A percentile compares a stretch with the other conserved stretches of the same genome.
Evolutionary conservation across 2,329 filamentous ascomycete genomes (phyloP).

Genomic region (Trichoderma koningii): DNA sequence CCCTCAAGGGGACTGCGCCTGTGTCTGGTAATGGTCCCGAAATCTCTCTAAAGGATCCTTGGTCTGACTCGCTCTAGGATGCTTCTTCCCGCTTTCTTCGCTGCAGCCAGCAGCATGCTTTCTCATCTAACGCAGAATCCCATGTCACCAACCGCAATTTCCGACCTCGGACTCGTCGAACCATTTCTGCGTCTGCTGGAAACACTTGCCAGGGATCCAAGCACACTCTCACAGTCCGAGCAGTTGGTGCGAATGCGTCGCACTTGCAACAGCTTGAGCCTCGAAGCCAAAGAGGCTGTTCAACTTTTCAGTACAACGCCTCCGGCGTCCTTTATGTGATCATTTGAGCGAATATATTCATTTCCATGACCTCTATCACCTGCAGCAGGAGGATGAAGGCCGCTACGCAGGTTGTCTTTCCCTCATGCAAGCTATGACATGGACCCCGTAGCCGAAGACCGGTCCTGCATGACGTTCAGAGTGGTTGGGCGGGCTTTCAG

Average conservation of each 20-base stretch:
- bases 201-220: slow-evolving; percentile 9
- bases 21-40: slow-evolving; percentile 6
- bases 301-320: not conserved
- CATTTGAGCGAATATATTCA: not conserved
- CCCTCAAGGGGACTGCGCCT: slow-evolving; percentile 14
- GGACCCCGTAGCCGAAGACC: not conserved
- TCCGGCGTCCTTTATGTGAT: not conserved
- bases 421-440: not conserved
- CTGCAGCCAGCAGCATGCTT: slow-evolving; percentile 14
- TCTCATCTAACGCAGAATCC: slow-evolving; percentile 5
- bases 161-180: slow-evolving; percentile 5
- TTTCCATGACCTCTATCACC: not conserved
- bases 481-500: not conserved
- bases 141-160: slow-evolving; percentile 3
- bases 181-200: slow-evolving; percentile 14
- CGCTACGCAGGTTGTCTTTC: not conserved
- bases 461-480: not conserved
- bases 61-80: not conserved
- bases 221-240: not conserved
- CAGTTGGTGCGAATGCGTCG: not conserved
- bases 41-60: not conserved
- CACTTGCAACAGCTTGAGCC: slow-evolving; percentile 8
- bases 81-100: slow-evolving; percentile 18
- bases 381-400: not conserved
- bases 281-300: slow-evolving; percentile 15